Percentiles rank a stretch among this genome's conserved stretches.
Evolutionary conservation across 2,329 filamentous ascomycete species (phyloP).

Genomic region (Fusarium siculi): DNA sequence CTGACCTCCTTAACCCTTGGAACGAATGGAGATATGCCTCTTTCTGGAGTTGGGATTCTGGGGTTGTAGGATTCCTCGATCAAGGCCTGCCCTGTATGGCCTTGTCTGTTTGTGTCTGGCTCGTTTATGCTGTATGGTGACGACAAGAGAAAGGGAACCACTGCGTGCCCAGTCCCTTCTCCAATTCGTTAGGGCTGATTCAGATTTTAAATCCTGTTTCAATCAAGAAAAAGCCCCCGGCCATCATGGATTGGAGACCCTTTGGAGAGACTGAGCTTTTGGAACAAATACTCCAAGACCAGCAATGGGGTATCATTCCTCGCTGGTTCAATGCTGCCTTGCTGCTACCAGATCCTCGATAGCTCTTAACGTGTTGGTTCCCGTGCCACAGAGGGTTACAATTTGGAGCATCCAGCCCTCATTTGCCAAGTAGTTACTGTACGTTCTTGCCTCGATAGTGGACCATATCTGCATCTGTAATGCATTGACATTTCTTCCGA

Average conservation of each 20-base stretch:
- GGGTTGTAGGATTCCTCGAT: slow-evolving; percentile 28
- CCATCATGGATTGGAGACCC: slow-evolving; percentile 20
- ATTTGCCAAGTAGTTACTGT: slow-evolving; percentile 29
- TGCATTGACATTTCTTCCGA: slow-evolving; percentile 26
- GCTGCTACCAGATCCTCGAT: neutral
- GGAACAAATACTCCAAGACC: neutral
- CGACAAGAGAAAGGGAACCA: slow-evolving; percentile 18
- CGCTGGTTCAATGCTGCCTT: neutral
- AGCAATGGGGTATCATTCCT: slow-evolving; percentile 2
- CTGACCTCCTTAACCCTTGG: slow-evolving; percentile 40
- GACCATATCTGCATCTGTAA: slow-evolving; percentile 23
- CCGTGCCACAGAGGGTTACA: slow-evolving; percentile 26
- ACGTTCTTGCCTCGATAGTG: slow-evolving; percentile 32
- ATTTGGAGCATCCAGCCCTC: slow-evolving; percentile 18
- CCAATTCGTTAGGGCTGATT: slow-evolving; percentile 39
- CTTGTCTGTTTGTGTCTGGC: neutral
- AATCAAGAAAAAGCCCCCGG: slow-evolving; percentile 20
- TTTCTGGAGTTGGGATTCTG: slow-evolving; percentile 33
- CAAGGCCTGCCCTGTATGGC: slow-evolving; percentile 13
- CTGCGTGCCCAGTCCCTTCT: slow-evolving; percentile 20
- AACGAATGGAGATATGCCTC: slow-evolving; percentile 40
- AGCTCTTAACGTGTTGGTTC: slow-evolving; percentile 18
- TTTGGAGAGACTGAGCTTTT: slow-evolving; percentile 1
- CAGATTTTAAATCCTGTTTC: slow-evolving; percentile 16
- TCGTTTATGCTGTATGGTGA: slow-evolving; percentile 26